Base-by-base conservation (phyloP, 2,329 filamentous ascomycete species). In the Epichloe coenophiala region DNA sequence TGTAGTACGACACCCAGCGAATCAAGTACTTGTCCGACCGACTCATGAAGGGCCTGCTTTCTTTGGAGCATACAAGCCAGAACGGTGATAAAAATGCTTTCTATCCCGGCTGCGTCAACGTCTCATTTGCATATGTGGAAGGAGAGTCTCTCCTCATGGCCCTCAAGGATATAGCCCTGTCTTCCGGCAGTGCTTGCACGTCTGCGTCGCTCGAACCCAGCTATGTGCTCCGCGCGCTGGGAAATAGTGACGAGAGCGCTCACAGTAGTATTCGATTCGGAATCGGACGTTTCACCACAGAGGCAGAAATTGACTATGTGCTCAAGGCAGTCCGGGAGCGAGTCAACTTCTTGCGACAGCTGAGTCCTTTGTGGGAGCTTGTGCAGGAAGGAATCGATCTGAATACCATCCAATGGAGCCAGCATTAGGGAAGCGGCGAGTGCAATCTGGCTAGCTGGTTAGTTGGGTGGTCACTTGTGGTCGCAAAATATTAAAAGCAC, bases 141-240 rank as follows among this genome's bases (percentile, higher is more conserved):
- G 93, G 93, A 58, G 93, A 98, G 70, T 97, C 93, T 2, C 83
- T 98, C 1, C 77, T 98, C 55, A 98, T 98, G 93, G 93, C 93
- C 0, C 73, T 98, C 44, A 98, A 98, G 71, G 93, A 98, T 59
- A 96, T 98, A 68, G 93, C 93, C 0, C 74, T 98, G 37, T 97
- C 91, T 6, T 98, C 93, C 0, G 93, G 93, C 51, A 96, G 89
- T 62, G 93, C 93, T 5, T 98, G 93, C 71, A 98, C 93, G 2
- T 97, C 91, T 4, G 93, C 93, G 0, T 98, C 93, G 1, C 74
- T 98, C 36, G 93, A 98, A 68, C 93, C 93, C 15, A 95, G 88
- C 66, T 98, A 98, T 66, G 93, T 98, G 45, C 78, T 98, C 33
- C 83, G 93, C 51, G 93, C 93, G 4, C 77, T 98, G 17, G 93